These are phyloP conservation scores for Beta corolliflora DNA, from an alignment of 179 eudicot species.

Conservation along the genomic window DNA sequence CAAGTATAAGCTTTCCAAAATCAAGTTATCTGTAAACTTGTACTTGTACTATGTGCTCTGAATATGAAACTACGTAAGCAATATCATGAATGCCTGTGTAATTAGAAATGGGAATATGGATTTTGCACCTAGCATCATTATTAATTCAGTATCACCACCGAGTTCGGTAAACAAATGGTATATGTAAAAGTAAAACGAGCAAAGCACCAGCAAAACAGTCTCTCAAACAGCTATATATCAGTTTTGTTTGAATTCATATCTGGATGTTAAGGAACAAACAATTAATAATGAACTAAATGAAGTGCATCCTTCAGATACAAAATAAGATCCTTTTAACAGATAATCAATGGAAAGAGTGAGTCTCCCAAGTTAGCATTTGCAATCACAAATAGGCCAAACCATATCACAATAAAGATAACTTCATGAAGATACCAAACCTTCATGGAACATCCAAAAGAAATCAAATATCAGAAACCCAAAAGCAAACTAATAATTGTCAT, in stretches of 20 bases:
- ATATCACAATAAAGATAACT: not conserved
- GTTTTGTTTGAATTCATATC: too few species aligned
- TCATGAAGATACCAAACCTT: not conserved
- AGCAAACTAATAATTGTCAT: too few species aligned
- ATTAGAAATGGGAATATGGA: not conserved
- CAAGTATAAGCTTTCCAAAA: not conserved
- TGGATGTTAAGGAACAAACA: too few species aligned
- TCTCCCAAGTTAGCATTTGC: too few species aligned
- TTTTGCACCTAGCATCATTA: too few species aligned
- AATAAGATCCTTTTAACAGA: too few species aligned
- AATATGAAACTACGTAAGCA: not conserved
- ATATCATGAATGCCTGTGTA: not conserved
- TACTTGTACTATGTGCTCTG: too few species aligned
- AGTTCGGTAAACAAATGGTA: not conserved
- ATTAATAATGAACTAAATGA: too few species aligned
- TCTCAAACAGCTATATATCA: too few species aligned
- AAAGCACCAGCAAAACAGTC: not conserved
- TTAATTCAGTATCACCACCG: not conserved
- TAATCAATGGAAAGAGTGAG: too few species aligned
- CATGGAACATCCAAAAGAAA: not conserved
- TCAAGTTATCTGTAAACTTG: not conserved
- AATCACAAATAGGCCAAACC: not conserved
- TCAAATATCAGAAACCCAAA: not conserved
- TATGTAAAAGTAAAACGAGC: not conserved
- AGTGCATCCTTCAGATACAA: too few species aligned